Evolutionary conservation across 805 yeast genomes (phyloP), one percentile per base, ranked within the genome.

Genomic region (Candida silvicultrix): DNA sequence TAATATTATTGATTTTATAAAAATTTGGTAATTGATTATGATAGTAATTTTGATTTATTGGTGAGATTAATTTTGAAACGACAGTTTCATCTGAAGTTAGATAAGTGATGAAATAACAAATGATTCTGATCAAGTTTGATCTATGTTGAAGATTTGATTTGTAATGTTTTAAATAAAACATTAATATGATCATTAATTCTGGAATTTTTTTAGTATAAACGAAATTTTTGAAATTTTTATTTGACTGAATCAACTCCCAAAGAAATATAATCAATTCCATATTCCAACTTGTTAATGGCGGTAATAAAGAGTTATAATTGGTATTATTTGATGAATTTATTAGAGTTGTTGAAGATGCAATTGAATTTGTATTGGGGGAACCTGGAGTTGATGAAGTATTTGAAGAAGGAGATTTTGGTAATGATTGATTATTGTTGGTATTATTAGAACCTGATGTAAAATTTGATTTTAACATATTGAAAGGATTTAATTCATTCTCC

Each of bases 171-270:
- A 87, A 68, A 60, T 85, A 78, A 60, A 75, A 85, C 8, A 81
- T 56, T 18, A 85, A 62, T 2, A 75, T 63, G 0, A 85, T 66
- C 38, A 77, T 61, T 37, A 85, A 61, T 52, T 83, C 83, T 28
- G 74, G 68, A 2, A 81, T 75, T 49, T 71, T 70, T 40, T 71
- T 68, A 14, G 71, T 69, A 2, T 73, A 63, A 28, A 80, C 64
- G 43, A 70, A 66, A 16, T 59, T 56, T 47, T 73, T 72, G 55
- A 84, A 81, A 42, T 63, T 64, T 48, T 70, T 70, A 64, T 92
- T 92, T 54, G 89, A 81, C 58, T 87, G 92, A 31, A 78, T 65
- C 38, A 89, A 65, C 55, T 86, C 95, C 86, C 95, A 87, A 15
- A 85, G 53, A 9, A 90, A 59, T 59, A 84, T 72, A 6, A 79